Conservation (phyloP, 441 rosid genomes). For the Hura crepitans region DNA sequence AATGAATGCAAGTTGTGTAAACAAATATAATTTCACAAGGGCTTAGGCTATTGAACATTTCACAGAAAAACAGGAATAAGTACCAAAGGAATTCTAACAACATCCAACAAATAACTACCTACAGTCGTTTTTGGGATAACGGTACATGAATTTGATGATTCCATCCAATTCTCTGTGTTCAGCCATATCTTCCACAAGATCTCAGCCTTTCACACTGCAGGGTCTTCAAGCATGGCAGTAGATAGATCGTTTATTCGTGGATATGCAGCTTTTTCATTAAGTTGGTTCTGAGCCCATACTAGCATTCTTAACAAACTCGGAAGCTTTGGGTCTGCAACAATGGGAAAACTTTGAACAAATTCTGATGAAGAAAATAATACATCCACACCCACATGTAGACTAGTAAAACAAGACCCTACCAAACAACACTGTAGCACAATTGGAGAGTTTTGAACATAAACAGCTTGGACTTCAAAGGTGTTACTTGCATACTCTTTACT, state of each 20-base stretch:
- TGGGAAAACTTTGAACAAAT: neutral
- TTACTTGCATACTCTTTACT: neutral
- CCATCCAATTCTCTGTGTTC: conserved; percentile 19
- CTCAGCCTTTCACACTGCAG: conserved; percentile 39
- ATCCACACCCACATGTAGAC: neutral
- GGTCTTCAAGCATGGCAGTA: conserved; percentile 65
- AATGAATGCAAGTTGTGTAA: conserved; percentile 20
- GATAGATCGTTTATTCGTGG: conserved; percentile 80
- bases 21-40: conserved; percentile 29
- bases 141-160: conserved; percentile 23
- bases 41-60: conserved; percentile 26
- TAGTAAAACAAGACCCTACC: neutral
- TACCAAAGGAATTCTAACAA: conserved; percentile 22
- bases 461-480: neutral
- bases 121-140: conserved; percentile 20
- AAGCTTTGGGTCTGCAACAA: conserved; percentile 80
- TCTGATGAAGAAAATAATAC: neutral
- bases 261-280: conserved; percentile 82
- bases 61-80: conserved; percentile 20
- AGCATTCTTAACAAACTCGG: conserved; percentile 88
- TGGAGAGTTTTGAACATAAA: neutral
- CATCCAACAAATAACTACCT: conserved; percentile 28
- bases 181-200: conserved; percentile 12
- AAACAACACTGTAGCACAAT: neutral
- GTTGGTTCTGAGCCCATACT: conserved; percentile 82